Base-by-base conservation (phyloP, 805 yeast species). In the Yamadazyma scolyti region DNA sequence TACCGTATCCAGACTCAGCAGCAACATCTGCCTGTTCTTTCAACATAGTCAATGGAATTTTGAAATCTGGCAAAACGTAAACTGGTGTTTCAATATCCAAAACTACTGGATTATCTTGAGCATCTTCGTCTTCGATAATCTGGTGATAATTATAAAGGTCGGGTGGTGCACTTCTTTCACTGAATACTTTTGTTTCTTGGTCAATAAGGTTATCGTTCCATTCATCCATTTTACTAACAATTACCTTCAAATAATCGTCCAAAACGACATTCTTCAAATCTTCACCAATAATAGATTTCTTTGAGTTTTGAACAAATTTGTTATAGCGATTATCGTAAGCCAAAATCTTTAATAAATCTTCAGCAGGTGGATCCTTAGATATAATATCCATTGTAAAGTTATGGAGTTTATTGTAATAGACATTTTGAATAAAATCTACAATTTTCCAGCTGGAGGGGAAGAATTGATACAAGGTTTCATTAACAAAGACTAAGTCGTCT, bases 11-110 rank as follows among this genome's bases (percentile, higher is more conserved):
- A 3, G 90, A 77, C 19, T 82, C 89, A 0, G 88, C 84, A 0
- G 95, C 93, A 5, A 83, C 89, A 39, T 83, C 94, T 10, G 86
- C 80, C 54, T 88, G 95, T 50, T 87, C 95, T n/a, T 81, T 79
- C 36, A 87, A 75, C 80, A 87, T 82, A 39, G 83, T 77, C 52
- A 84, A 79, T 17, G 88, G 79, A 4, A 82, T 79, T 38, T 78
- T 81, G 31, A 87, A 82, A 33, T 87, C 93, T 33, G 86, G 86
- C 33, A 87, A 60, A 16, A 80, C 86, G 30, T 68, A 68, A 2
- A 63, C 67, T 10, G 73, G 63, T 9, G 77, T 74, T 35, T 54
- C 61, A 18, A 60, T 51, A 16, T 58, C 67, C 16, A 54, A 31
- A 30, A 42, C 45, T 6, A 62, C 38, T 4, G 56, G 29, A 25